Evolutionary conservation across 371 early-diverging fungal species (phyloP), one percentile per base, ranked within the genome.

Genomic region (Lichtheimia ramosa): DNA sequence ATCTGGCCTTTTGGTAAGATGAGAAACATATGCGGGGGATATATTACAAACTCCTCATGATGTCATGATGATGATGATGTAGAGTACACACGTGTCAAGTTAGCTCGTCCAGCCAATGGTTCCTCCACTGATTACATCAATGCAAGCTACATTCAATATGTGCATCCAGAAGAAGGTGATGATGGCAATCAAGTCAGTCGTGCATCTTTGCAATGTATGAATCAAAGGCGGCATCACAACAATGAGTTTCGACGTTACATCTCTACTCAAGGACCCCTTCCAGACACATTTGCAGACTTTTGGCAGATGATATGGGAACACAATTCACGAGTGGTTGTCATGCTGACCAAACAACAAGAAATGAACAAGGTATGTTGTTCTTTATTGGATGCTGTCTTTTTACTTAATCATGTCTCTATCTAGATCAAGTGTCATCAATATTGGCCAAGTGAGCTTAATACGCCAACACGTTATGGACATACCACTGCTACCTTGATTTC

Each of bases 291-390:
- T 46, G 82, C 79, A 8, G 96, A 95, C 59, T 97, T 97, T 64
- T 97, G 96, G 96, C 82, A 82, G 48, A 87, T 96, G 76, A 74
- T 91, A n/a, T 94, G 92, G 93, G 95, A 96, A 65, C 90, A 94
- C 64, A 62, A 82, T 5, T 73, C 84, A 0, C 68, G 76, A 1
- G 87, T 92, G 4, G 79, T 97, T 28, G 93, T 96, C 15, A 96
- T 96, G 96, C 71, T 97, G 59, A 92, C 97, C 0, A 84, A 87
- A 49, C 89, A 90, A 56, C 85, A 88, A 49, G 96, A 97, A 70
- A 83, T 84, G 59, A 87, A 89, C 3, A 39, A 27, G 46, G 46
- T 46, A 16, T 46, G 46, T 46, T 21, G 1, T 28, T 28, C 28
- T 28, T 28, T 7, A 5, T 28, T 28, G 1, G 3, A 6, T 3